A percentile compares a stretch with the other conserved stretches of the same genome.
phyloP scores from a whole-genome alignment of 768 basidiomycete species.

The Tylopilus sp. region DNA sequence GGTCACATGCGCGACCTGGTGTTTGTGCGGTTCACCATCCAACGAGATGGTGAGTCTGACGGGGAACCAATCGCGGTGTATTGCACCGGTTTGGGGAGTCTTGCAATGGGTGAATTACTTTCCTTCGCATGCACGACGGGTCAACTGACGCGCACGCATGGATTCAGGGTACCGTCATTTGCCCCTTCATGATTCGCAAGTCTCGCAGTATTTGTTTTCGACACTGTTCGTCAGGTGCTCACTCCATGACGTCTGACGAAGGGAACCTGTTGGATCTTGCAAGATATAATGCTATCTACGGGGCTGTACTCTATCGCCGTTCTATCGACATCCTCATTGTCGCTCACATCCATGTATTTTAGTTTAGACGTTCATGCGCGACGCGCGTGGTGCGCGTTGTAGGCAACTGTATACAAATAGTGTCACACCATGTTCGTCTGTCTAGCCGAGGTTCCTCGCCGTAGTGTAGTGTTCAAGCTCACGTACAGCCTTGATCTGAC shows the following conservation, averaged over 20 bases:
- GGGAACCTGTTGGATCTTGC: neutral
- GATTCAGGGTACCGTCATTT: conserved; percentile 80
- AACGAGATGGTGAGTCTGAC: conserved; percentile 59
- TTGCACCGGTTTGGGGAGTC: conserved; percentile 65
- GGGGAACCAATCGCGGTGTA: conserved; percentile 69
- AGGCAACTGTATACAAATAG: no score
- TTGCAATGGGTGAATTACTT: conserved; percentile 59
- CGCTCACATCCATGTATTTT: neutral
- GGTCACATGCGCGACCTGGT: conserved; percentile 78
- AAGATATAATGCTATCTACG: neutral
- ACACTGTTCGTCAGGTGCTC: conserved; percentile 81
- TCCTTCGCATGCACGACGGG: neutral
- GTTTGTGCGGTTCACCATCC: conserved; percentile 78
- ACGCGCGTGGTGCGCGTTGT: neutral
- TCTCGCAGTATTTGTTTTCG: conserved; percentile 87
- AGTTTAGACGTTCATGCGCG: neutral
- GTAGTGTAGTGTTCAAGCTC: no score
- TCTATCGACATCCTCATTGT: neutral
- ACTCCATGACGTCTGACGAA: conserved; percentile 34
- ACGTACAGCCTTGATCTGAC: no score
- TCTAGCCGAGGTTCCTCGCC: no score
- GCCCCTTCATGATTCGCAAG: conserved; percentile 83
- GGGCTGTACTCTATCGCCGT: neutral
- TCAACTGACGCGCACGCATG: neutral
- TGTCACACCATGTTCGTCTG: no score